These are phyloP conservation scores for Kokia cookei DNA, from an alignment of 441 rosid species.

Conservation along the genomic window DNA sequence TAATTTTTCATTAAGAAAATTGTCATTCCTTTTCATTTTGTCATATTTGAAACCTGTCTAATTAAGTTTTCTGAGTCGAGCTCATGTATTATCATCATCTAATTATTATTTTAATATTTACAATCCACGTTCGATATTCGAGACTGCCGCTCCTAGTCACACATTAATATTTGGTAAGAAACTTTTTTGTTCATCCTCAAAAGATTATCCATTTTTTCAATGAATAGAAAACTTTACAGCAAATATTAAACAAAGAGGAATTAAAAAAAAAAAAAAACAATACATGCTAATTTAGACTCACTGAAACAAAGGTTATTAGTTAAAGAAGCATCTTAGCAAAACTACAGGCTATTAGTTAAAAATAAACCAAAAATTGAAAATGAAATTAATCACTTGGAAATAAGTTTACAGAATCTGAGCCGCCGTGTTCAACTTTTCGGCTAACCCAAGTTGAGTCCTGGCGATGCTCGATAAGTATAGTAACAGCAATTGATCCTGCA, in stretches of 20 bases:
- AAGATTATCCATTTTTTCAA: not conserved
- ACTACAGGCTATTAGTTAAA: not conserved
- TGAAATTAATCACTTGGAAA: not conserved
- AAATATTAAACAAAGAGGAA: not conserved
- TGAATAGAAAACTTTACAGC: not conserved
- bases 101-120: not conserved
- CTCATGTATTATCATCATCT: not conserved
- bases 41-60: too few species aligned
- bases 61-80: too few species aligned
- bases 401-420: constrained; percentile 60
- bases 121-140: not conserved
- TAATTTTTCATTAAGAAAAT: too few species aligned
- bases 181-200: too few species aligned
- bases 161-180: not conserved
- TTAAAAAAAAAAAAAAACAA: not conserved
- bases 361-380: too few species aligned
- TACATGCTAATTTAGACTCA: not conserved
- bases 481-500: constrained; percentile 74
- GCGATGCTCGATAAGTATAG: constrained; percentile 83
- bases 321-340: not conserved
- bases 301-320: not conserved
- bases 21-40: too few species aligned
- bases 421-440: constrained; percentile 89
- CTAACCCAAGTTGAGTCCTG: constrained; percentile 85
- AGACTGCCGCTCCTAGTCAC: not conserved